These are phyloP conservation scores for Ambrosiella beaveri DNA, from an alignment of 2,329 filamentous ascomycete species.

Conservation along the genomic window DNA sequence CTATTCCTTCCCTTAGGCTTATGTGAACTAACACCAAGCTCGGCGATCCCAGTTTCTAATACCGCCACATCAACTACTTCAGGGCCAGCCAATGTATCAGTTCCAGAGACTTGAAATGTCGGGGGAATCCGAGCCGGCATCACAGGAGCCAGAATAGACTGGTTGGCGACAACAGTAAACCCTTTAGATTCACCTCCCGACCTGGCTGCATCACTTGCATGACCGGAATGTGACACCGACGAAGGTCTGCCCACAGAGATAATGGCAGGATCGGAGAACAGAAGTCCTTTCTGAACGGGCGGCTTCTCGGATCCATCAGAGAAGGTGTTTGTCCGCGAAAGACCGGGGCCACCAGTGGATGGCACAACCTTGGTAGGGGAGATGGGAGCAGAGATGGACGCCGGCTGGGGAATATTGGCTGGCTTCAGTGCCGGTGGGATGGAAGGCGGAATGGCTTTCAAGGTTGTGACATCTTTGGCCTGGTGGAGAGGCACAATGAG, in stretches of 20 bases:
- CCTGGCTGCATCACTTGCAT: background rate
- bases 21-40: background rate
- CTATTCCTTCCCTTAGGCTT: background rate
- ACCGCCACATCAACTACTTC: background rate
- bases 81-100: background rate
- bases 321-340: background rate
- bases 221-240: constrained; percentile 3
- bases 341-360: background rate
- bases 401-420: background rate
- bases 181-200: background rate
- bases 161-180: background rate
- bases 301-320: too few relatives aligned
- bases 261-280: constrained; percentile 72
- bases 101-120: background rate
- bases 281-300: background rate
- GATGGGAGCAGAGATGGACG: background rate
- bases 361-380: background rate
- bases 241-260: constrained; percentile 39
- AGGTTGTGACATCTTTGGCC: background rate
- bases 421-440: constrained; percentile 13
- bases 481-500: background rate
- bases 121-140: background rate
- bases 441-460: background rate
- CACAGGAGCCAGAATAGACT: background rate
- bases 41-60: constrained; percentile 3